Evolutionary conservation across 768 basidiomycete genomes (phyloP).

Genomic region (Boletus eberwhitei): DNA sequence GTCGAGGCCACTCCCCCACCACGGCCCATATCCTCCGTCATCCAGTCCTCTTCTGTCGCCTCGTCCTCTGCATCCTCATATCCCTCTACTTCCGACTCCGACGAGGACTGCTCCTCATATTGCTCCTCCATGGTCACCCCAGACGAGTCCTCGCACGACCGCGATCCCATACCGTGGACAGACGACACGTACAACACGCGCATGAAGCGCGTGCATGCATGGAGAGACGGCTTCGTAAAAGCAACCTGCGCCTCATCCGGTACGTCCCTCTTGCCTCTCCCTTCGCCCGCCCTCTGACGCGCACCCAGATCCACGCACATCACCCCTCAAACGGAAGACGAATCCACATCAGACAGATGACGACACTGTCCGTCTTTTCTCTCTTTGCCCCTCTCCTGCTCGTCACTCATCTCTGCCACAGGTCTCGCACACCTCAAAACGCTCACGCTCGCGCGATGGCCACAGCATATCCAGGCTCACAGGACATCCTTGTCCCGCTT

Average conservation of each 20-base stretch:
- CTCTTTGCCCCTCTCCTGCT: background rate
- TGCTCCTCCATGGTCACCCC: conserved; percentile 62
- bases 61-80: conserved; percentile 38
- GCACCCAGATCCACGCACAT: conserved; percentile 21
- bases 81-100: conserved; percentile 33
- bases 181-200: conserved; percentile 53
- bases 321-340: conserved; percentile 48
- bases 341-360: conserved; percentile 39
- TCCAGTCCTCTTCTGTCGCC: conserved; percentile 36
- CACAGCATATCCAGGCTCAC: conserved; percentile 38
- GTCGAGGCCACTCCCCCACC: conserved; percentile 59
- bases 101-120: conserved; percentile 61
- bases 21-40: conserved; percentile 36
- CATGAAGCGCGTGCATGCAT: conserved; percentile 66
- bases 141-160: conserved; percentile 33
- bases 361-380: conserved; percentile 36
- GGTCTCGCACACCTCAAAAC: conserved; percentile 56
- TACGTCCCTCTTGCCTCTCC: conserved; percentile 25
- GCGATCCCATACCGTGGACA: conserved; percentile 26
- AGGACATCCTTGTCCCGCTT: conserved; percentile 69
- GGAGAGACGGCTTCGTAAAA: conserved; percentile 59
- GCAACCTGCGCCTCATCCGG: conserved; percentile 41
- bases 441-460: conserved; percentile 46
- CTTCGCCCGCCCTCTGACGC: conserved; percentile 5
- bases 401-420: conserved; percentile 24